Evolutionary conservation across 2,329 filamentous ascomycete species (phyloP).

Genomic region (Aspergillus eucalypticola): DNA sequence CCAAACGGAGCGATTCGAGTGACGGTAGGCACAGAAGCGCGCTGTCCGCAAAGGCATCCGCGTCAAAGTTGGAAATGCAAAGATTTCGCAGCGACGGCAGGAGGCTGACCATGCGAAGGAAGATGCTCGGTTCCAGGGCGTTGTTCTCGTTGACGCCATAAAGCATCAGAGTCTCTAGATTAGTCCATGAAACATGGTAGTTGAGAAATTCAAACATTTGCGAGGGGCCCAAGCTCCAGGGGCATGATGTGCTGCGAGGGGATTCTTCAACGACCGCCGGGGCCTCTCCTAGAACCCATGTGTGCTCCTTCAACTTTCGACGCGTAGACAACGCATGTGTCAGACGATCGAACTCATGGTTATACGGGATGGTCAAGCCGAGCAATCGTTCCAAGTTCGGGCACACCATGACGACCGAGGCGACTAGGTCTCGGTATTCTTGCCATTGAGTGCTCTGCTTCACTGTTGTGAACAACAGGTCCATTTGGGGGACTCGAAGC

Average conservation of each 20-base stretch:
- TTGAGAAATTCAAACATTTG: conserved; percentile 56
- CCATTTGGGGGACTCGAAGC: conserved; percentile 54
- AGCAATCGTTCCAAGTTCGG: conserved; percentile 58
- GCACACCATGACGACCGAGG: conserved; percentile 60
- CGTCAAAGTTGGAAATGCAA: conserved; percentile 55
- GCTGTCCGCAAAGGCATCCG: conserved; percentile 56
- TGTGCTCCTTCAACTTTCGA: conserved; percentile 55
- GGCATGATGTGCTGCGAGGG: conserved; percentile 36
- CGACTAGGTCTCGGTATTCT: conserved; percentile 54
- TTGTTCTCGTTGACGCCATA: conserved; percentile 48
- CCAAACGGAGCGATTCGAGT: conserved; percentile 56
- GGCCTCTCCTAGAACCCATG: conserved; percentile 57
- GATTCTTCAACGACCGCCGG: conserved; percentile 41
- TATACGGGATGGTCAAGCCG: conserved; percentile 56
- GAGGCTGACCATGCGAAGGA: conserved; percentile 55
- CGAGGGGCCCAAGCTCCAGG: conserved; percentile 50
- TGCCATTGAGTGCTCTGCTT: conserved; percentile 45
- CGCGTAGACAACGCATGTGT: conserved; percentile 59
- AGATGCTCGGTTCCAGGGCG: conserved; percentile 55
- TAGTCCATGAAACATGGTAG: conserved; percentile 54
- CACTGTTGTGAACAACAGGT: conserved; percentile 43
- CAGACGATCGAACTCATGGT: conserved; percentile 56
- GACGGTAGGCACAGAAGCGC: conserved; percentile 56
- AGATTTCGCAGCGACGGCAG: conserved; percentile 57
- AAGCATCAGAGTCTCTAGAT: conserved; percentile 56